Evolutionary conservation across 192 early-diverging fungal species (phyloP).

Genomic region (Podila clonocystis): DNA sequence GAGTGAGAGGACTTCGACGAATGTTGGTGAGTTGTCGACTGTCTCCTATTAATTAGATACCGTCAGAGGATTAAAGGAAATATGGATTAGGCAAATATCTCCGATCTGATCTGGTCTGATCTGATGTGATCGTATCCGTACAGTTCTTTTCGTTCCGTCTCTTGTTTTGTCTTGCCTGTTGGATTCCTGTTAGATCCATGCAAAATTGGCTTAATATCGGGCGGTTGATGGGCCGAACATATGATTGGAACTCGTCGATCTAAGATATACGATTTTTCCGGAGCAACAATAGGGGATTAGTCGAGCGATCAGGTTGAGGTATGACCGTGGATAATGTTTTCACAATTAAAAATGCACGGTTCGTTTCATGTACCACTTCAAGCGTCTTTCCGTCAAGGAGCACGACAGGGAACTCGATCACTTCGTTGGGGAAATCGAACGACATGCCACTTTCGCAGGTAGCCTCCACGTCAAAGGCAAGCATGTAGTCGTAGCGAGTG

Average conservation of each 20-base stretch:
- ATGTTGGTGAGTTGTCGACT: conserved; percentile 45
- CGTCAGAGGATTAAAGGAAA: no score
- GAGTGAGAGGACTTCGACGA: conserved; percentile 36
- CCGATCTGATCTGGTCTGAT: no score
- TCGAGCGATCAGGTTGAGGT: no score
- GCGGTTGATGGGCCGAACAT: conserved; percentile 72
- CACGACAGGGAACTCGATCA: conserved; percentile 89
- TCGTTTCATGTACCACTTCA: conserved; percentile 58
- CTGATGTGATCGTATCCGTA: background rate
- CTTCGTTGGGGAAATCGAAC: conserved; percentile 78
- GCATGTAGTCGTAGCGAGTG: conserved; percentile 66
- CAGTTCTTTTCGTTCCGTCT: no score
- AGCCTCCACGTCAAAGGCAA: conserved; percentile 85
- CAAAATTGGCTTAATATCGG: conserved; percentile 83
- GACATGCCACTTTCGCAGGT: conserved; percentile 71
- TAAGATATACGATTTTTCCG: background rate
- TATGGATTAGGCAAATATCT: no score
- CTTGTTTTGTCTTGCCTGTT: conserved; percentile 59
- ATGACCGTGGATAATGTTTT: no score
- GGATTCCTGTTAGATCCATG: conserved; percentile 81
- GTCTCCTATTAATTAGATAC: conserved; percentile 21
- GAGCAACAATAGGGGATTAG: conserved; percentile 8
- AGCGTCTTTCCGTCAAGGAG: conserved; percentile 70
- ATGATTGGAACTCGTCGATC: conserved; percentile 79
- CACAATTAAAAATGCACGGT: background rate